Conservation (phyloP, 805 yeast species). For the Hanseniaspora lachancei region DNA sequence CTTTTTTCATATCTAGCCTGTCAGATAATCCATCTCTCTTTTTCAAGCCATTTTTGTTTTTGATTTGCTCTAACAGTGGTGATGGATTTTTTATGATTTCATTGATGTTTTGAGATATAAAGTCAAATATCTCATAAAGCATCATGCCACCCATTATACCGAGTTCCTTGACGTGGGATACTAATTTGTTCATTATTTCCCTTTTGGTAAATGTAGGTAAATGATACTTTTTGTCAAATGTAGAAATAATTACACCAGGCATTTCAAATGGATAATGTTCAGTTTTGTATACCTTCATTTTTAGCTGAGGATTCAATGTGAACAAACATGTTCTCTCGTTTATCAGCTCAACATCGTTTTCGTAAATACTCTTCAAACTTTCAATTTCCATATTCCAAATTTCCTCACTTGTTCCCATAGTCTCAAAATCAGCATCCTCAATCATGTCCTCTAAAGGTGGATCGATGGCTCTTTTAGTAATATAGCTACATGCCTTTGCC, state of each 20-base stretch:
- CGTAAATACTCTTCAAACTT: slow-evolving; percentile 48
- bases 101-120: slow-evolving; percentile 55
- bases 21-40: background rate
- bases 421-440: slow-evolving; percentile 12
- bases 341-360: slow-evolving; percentile 30
- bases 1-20: slow-evolving; percentile 6
- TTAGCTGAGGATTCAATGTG: slow-evolving; percentile 24
- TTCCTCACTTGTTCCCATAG: slow-evolving; percentile 22
- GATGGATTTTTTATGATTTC: slow-evolving; percentile 63
- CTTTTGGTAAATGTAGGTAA: slow-evolving; percentile 60
- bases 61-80: slow-evolving; percentile 31
- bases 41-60: slow-evolving; percentile 14
- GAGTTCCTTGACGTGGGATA: slow-evolving; percentile 32
- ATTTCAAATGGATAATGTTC: slow-evolving; percentile 47
- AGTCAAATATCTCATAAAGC: slow-evolving; percentile 56
- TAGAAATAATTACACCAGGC: slow-evolving; percentile 54
- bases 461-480: slow-evolving; percentile 29
- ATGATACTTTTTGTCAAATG: slow-evolving; percentile 31
- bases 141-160: slow-evolving; percentile 55
- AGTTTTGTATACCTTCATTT: slow-evolving; percentile 34
- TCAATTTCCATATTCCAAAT: slow-evolving; percentile 69
- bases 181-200: slow-evolving; percentile 38
- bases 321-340: slow-evolving; percentile 22
- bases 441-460: slow-evolving; percentile 15
- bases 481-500: slow-evolving; percentile 35